A percentile compares a stretch with the other conserved stretches of the same genome.
These are phyloP conservation scores for Pleodorina starrii DNA, from an alignment of 139 green algal genomes.

Conservation along the genomic window DNA sequence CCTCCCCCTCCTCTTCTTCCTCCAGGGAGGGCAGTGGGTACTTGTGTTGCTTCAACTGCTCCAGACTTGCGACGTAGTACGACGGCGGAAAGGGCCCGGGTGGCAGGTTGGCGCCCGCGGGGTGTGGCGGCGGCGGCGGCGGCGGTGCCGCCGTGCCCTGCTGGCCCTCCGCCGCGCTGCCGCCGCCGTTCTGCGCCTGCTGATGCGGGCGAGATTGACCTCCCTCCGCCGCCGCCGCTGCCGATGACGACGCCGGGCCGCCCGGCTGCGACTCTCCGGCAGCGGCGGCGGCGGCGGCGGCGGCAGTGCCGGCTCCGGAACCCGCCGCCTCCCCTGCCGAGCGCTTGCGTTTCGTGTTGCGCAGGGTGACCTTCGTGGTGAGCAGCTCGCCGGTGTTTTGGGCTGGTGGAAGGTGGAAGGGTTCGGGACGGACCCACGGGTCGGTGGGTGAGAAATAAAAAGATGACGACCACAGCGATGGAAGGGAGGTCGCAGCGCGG, in stretches of 20 bases:
- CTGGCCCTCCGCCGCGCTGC: too few species aligned
- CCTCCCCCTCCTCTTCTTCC: neutral
- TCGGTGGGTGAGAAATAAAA: too few species aligned
- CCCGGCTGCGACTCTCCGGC: neutral
- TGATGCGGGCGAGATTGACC: too few species aligned
- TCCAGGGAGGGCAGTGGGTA: slow-evolving; percentile 68
- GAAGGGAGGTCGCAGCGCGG: too few species aligned
- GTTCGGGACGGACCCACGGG: too few species aligned
- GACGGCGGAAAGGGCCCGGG: slow-evolving; percentile 67
- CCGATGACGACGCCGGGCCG: too few species aligned
- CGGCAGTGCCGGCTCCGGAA: neutral
- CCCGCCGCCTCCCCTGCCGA: too few species aligned
- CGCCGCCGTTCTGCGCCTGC: neutral
- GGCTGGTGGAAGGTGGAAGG: neutral
- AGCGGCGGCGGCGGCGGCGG: neutral
- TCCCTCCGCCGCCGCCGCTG: neutral
- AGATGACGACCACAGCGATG: too few species aligned
- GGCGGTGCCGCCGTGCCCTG: neutral
- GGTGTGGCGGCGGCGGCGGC: neutral
- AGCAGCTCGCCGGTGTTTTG: slow-evolving; percentile 12
- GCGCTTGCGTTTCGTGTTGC: slow-evolving; percentile 18
- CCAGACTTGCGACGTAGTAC: slow-evolving; percentile 66
- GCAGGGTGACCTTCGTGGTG: neutral
- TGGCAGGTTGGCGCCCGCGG: neutral
- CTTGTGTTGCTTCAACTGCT: slow-evolving; percentile 67